Evolutionary conservation across 306 rosid genomes (phyloP), one percentile per base, ranked within the genome.

Genomic region (Rubus idaeus): DNA sequence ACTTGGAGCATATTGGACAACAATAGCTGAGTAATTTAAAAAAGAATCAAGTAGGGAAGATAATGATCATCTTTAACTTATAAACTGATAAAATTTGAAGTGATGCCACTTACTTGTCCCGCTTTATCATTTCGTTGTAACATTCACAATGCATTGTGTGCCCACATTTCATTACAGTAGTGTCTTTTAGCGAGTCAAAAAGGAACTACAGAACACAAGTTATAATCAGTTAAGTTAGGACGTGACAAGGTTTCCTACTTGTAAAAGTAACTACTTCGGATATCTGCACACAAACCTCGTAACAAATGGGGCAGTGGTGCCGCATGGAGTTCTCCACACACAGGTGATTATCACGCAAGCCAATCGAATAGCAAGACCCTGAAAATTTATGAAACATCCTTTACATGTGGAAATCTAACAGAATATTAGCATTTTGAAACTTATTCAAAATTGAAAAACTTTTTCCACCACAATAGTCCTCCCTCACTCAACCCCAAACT

Each of bases 311-410:
- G 72, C 99, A 96, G 80, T 96, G 98, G 83, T 96, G 97, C 77
- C 87, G 83, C 99, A 96, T 96, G 83, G 99, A 92, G 88, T 96
- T 88, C 88, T 96, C 99, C 76, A 96, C 88, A 58, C 98, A 96
- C 73, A 75, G 75, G 88, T 96, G 99, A 82, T 96, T 96, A 82
- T 82, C 90, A 1, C 89, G 97, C 83, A 96, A 86, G 74, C 14
- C 23, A 77, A 79, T 60, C 8, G 92, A 83, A 85, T 96, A 92
- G 86, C 99, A 96, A n/a, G 97, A 89, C 69, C 93, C 99, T 92
- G 83, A 75, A 77, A 60, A n/a, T 35, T 75, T 21, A 75, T 39
- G 80, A 62, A 70, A 58, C 66, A 65, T 44, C 66, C n/a, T 60
- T 47, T 37, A 20, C 37, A 30, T 3, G 2, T 3, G 40, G 2